Conservation (phyloP, 192 early-diverging fungal genomes). For the Chytriomyces sp. region DNA sequence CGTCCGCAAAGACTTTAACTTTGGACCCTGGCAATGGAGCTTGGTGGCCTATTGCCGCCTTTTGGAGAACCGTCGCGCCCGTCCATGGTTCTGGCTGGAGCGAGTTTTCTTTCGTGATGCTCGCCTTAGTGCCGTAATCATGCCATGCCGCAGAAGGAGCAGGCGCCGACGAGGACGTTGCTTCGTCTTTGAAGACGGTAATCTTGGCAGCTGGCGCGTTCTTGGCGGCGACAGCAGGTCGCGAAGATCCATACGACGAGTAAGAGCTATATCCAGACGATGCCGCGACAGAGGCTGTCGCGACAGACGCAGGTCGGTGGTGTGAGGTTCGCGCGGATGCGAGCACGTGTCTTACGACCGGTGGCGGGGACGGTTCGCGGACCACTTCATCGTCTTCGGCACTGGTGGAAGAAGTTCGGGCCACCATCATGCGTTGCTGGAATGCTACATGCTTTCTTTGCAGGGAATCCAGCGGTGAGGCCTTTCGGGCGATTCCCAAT, state of each 20-base stretch:
- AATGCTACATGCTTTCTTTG: constrained; percentile 62
- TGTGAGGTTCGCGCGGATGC: background rate
- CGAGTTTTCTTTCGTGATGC: constrained; percentile 73
- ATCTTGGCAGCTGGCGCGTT: constrained; percentile 13
- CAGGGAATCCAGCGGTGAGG: constrained; percentile 70
- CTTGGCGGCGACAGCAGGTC: background rate
- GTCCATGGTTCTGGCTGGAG: constrained; percentile 63
- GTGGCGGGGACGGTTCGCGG: background rate
- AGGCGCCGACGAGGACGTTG: background rate
- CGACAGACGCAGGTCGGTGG: background rate
- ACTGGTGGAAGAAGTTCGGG: constrained; percentile 5
- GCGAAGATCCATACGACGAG: background rate
- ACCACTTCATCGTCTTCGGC: background rate
- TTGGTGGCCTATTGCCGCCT: background rate
- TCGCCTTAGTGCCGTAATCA: constrained; percentile 61
- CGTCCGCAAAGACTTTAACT: constrained; percentile 35
- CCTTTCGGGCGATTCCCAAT: constrained; percentile 69
- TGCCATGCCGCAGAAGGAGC: constrained; percentile 43
- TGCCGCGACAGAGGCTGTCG: background rate
- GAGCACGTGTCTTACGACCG: background rate
- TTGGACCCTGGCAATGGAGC: background rate
- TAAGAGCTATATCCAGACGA: background rate
- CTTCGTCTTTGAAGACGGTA: constrained; percentile 17
- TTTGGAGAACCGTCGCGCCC: constrained; percentile 60
- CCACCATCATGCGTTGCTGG: constrained; percentile 45